Evolutionary conservation across 2,329 filamentous ascomycete genomes (phyloP).

Genomic region (Aspergillus sp.): DNA sequence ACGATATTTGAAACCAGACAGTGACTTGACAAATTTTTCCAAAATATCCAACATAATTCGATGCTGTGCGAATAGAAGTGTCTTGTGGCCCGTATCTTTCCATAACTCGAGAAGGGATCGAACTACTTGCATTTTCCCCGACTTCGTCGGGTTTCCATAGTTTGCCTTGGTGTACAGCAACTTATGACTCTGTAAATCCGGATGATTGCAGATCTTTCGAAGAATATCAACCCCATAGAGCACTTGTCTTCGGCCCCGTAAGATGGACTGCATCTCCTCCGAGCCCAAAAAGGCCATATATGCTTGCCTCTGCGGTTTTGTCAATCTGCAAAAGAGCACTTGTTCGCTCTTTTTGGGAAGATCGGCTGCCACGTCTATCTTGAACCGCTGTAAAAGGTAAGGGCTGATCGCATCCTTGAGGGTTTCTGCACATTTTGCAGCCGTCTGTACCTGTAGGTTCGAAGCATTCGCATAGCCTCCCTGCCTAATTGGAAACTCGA

Average conservation of each 20-base stretch:
- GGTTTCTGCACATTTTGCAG: conserved; percentile 89
- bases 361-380: conserved; percentile 90
- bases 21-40: conserved; percentile 70
- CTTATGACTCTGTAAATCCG: conserved; percentile 76
- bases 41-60: conserved; percentile 95
- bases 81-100: conserved; percentile 92
- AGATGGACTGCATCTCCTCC: conserved; percentile 80
- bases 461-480: conserved; percentile 95
- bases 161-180: conserved; percentile 57
- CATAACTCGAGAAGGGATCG: conserved; percentile 84
- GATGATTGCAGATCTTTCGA: conserved; percentile 96
- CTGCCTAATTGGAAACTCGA: conserved; percentile 89
- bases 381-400: conserved; percentile 88
- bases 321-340: conserved; percentile 93
- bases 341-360: conserved; percentile 94
- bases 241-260: conserved; percentile 72
- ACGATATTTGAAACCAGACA: conserved; percentile 72
- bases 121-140: conserved; percentile 94
- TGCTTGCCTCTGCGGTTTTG: conserved; percentile 71
- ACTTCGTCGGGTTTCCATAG: conserved; percentile 76
- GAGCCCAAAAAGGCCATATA: conserved; percentile 82
- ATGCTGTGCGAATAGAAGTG: conserved; percentile 87
- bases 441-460: conserved; percentile 90
- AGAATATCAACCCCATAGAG: conserved; percentile 89
- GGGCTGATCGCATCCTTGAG: conserved; percentile 91